These are phyloP conservation scores for Claviceps sp. DNA, from an alignment of 2,329 filamentous ascomycete genomes.

Conservation along the genomic window DNA sequence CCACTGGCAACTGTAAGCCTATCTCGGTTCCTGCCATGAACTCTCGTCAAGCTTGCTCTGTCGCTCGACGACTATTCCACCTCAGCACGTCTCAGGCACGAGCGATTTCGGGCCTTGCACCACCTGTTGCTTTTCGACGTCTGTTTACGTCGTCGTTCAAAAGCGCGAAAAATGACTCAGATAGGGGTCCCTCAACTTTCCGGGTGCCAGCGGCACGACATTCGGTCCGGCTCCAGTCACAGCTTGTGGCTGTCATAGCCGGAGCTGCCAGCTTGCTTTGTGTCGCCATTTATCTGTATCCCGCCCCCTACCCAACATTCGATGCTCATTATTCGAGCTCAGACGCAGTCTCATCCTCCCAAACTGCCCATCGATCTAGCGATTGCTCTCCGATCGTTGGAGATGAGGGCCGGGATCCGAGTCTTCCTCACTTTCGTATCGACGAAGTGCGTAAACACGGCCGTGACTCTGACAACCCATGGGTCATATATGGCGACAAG, in stretches of 20 bases:
- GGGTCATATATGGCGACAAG: conserved; percentile 50
- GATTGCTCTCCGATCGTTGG: neutral
- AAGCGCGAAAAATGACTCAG: neutral
- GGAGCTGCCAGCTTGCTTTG: conserved; percentile 5
- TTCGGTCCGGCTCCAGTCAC: conserved; percentile 4
- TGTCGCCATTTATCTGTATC: conserved; percentile 1
- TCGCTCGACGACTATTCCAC: conserved; percentile 6
- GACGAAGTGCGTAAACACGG: conserved; percentile 39
- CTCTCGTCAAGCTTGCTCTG: conserved; percentile 4
- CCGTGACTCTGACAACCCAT: conserved; percentile 38
- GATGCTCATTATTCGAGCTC: conserved; percentile 5
- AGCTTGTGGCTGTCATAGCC: conserved; percentile 4
- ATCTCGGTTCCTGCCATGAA: conserved; percentile 7
- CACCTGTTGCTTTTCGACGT: neutral
- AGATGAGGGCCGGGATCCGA: conserved; percentile 22
- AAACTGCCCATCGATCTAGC: neutral
- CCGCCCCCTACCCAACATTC: conserved; percentile 2
- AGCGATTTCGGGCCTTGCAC: neutral
- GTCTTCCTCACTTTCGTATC: conserved; percentile 35
- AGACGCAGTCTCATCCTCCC: neutral
- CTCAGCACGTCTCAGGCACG: neutral
- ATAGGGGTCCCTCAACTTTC: neutral
- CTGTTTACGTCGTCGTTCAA: neutral
- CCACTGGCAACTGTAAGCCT: neutral
- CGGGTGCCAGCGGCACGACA: conserved; percentile 5